These are phyloP conservation scores for Cyathus olla DNA, from an alignment of 1,284 basidiomycete genomes.

Conservation along the genomic window DNA sequence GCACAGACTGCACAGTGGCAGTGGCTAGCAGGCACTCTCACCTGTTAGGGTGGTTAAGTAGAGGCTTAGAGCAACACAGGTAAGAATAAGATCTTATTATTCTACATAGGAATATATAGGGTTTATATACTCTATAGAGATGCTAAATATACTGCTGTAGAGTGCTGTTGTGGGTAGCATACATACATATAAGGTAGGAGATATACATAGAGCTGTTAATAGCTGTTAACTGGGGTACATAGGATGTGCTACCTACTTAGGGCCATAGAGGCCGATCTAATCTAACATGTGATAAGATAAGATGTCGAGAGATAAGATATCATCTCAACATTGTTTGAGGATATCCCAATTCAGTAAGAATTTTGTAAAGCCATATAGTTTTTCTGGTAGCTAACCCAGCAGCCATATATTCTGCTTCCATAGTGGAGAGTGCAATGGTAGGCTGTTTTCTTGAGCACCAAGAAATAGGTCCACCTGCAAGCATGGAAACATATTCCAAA, in stretches of 20 bases:
- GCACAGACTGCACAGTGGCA: not conserved
- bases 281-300: no score
- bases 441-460: not conserved
- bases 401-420: not conserved
- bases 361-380: not conserved
- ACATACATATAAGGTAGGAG: no score
- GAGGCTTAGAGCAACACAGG: no score
- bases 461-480: not conserved
- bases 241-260: not conserved
- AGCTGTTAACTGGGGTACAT: no score
- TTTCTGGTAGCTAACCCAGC: not conserved
- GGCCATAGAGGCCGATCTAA: not conserved
- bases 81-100: no score
- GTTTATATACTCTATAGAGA: no score
- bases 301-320: no score
- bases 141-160: no score
- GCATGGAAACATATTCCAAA: not conserved
- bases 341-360: not conserved
- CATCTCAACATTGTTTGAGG: no score
- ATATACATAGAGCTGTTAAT: no score
- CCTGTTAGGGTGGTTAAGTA: not conserved
- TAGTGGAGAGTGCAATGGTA: not conserved
- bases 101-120: no score
- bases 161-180: no score
- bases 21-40: not conserved